Base-by-base conservation (phyloP, 2,329 filamentous ascomycete genomes). In the Colletotrichum gigasporum region DNA sequence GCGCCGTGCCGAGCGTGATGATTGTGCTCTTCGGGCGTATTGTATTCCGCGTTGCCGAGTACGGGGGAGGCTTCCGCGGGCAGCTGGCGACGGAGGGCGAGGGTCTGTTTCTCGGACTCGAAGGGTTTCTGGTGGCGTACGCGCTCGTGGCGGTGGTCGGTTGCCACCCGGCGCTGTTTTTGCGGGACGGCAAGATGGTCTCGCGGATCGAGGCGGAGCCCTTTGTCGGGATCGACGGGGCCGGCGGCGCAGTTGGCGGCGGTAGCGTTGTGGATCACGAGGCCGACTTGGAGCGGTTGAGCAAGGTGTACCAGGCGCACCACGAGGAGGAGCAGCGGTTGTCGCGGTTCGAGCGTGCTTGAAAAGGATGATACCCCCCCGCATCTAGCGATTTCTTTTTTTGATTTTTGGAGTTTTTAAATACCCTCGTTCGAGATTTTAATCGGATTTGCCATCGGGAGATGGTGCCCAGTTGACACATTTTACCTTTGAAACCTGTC, bases 61-160 rank as follows among this genome's bases (percentile, higher is more conserved):
- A 72, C n/a, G 69, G 60, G 16, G 63, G 64, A 20, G 72, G 73
- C 0, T 54, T 75, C n/a, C 64, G 68, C 2, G 71, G 73, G 7
- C 54, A 60, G 18, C 65, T 69, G 10, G 73, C 69, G 16, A 69
- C 66, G 30, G 69, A 68, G 42, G 71, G 73, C 34, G 65, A 69
- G 16, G 63, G 63, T 2, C 51, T 74, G 5, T 76, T 75, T 42
- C 61, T 72, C 9, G 69, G 69, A 0, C 67, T 74, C 5, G 74
- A 76, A n/a, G 71, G 71, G 18, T 65, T 74, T 20, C 67, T 74
- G 34, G 69, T 75, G 8, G 70, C 69, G 5, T 70, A 72, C 47
- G 72, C 72, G 3, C 63, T 75, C 10, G 60, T 72, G 14, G 69
- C 69, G 9, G 59, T 76, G 11, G 69, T 70, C 11, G 67, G 67